Base-by-base conservation (phyloP, 352 stramenopile species). In the Globisporangium camurandrum region DNA sequence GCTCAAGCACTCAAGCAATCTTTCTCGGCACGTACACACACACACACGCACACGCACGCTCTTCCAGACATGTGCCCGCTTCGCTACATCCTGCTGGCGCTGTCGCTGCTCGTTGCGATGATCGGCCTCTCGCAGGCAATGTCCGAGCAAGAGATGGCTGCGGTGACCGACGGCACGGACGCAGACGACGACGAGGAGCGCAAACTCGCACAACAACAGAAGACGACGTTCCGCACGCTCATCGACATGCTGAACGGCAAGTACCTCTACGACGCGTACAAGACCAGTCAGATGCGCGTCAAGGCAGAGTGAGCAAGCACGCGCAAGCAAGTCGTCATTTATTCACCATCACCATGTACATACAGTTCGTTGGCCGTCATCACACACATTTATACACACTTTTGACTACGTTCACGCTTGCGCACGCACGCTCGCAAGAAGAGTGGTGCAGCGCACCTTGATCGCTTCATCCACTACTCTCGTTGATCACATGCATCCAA, bases 201-300 rank as follows among this genome's bases (percentile, higher is more conserved):
- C 49, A 81, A 86, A 54, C 57, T 62, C 9, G 36, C 36, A 59
- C 51, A 63, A 28, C 45, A 74, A 52, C 59, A 60, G 47, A 63
- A 77, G 66, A 81, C 79, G 40, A 70, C 60, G 9, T 61, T 90
- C 45, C 77, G 79, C 58, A 90, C 78, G 63, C 63, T 93, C 41
- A 46, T 91, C 16, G 79, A 92, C 59, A 93, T 93, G 83, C 80
- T 93, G 59, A 90, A 87, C 50, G 83, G 83, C 54, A 83, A 86
- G 46, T 93, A 93, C 59, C 60, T 93, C n/a, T 87, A 90, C 61
- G 73, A 93, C 60, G 77, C 80, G 9, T 93, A 69, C 62, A 82
- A 88, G 57, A 40, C 70, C 48, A 86, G 69, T 47, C 71, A 76
- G 30, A 41, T 67, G 55, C 64, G 67, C 20, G 69, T 89, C 52